phyloP scores from a whole-genome alignment of 257 asterid genomes.

The Solanum chilense region DNA sequence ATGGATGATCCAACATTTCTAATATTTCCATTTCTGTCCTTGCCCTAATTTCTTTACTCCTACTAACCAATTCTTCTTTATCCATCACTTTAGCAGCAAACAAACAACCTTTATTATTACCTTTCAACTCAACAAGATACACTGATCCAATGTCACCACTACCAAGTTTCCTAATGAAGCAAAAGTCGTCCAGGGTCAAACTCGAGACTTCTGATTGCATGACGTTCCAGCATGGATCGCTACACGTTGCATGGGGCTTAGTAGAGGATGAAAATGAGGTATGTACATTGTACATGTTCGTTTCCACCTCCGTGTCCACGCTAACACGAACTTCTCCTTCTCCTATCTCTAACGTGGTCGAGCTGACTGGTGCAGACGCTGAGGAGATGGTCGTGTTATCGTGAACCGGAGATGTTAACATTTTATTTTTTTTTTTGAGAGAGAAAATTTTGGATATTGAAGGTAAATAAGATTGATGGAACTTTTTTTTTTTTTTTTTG shows the following conservation, averaged over 20 bases:
- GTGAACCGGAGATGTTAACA: slow-evolving; percentile 12
- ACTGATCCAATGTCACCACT: slow-evolving; percentile 72
- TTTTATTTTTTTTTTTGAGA: background rate
- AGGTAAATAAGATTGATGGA: background rate
- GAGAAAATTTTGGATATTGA: background rate
- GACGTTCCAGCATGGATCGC: slow-evolving; percentile 7
- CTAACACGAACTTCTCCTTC: background rate
- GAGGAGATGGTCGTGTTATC: background rate
- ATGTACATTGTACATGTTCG: background rate
- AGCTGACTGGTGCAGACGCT: slow-evolving; percentile 1
- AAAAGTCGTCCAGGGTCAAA: slow-evolving; percentile 35
- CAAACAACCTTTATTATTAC: slow-evolving; percentile 17
- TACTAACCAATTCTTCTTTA: slow-evolving; percentile 54
- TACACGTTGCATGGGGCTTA: slow-evolving; percentile 7
- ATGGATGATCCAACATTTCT: slow-evolving; percentile 73
- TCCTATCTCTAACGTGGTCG: background rate
- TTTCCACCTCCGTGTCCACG: background rate
- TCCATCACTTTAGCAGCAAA: slow-evolving; percentile 81
- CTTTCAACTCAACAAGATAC: slow-evolving; percentile 62
- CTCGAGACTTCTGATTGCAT: slow-evolving; percentile 3
- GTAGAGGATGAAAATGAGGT: background rate
- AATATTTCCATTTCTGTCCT: slow-evolving; percentile 58
- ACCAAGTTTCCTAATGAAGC: slow-evolving; percentile 51
- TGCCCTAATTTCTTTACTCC: slow-evolving; percentile 68
- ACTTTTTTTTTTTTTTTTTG: background rate